Evolutionary conservation across 441 rosid genomes (phyloP), one percentile per base, ranked within the genome.

Genomic region (Geranium incanum): DNA sequence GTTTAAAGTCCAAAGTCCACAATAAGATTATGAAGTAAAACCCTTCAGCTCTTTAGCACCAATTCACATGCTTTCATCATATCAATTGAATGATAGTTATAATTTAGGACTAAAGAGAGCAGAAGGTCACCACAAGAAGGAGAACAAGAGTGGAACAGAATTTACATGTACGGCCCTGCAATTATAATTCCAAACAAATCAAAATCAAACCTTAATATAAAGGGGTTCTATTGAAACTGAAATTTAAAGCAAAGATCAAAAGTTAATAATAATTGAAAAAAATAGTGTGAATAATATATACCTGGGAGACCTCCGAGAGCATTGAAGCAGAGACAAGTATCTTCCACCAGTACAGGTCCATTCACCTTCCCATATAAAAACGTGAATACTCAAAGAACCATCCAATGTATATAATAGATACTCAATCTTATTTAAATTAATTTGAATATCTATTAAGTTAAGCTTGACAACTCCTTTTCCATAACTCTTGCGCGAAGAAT

Each of bases 141-240:
- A 57, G 68, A 72, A 48, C 41, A 62, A 69, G 68, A 60, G 71
- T 67, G 37, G 39, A 63, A 75, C 60, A 70, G 67, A 76, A 83
- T 93, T 92, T 89, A 94, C 98, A 94, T 79, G 81, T 91, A 90
- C 23, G 97, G 98, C 77, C 98, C 98, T 93, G 94, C 86, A 57
- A 57, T 5, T 85, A 78, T 36, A 66, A 11, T 36, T 70, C 36
- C 37, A 76, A 73, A 19, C 28, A 62, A 75, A 80, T 55, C 21
- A 19, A 5, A 36, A 60, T 69, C 33, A 3, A 13, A 6, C 43
- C 13, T 36, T 4, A 28, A 45, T 8, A 5, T 37, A 37, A 37
- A 37, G 39, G 39, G 39, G 3, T 37, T 12, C n/a, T 9, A 45
- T 45, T 45, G n/a, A 45, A 45, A 45, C 1, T 9, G n/a, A 9